phyloP scores from a whole-genome alignment of 164 flowering plant species.

The Protea cynaroides region DNA sequence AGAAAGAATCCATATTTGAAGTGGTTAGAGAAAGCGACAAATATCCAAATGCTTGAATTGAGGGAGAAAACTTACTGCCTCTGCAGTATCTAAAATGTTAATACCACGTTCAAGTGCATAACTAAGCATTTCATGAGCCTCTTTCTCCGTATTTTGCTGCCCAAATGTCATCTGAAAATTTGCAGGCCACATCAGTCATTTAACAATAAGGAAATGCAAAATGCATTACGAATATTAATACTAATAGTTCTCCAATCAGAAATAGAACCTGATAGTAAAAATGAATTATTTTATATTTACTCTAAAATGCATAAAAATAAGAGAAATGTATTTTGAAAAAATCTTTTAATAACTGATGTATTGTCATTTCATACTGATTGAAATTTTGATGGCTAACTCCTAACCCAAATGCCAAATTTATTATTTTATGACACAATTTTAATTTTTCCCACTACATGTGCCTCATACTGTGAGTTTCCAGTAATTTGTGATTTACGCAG shows the following conservation, averaged over 20 bases:
- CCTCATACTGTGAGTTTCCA: no score
- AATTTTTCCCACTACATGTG: no score
- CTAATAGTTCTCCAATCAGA: neutral
- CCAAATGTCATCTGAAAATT: constrained; percentile 89
- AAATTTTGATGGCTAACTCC: no score
- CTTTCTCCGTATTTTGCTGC: constrained; percentile 87
- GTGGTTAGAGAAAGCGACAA: neutral
- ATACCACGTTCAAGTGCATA: constrained; percentile 81
- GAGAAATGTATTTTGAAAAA: no score
- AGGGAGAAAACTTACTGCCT: constrained; percentile 46
- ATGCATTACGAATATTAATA: neutral
- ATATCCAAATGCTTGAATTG: neutral
- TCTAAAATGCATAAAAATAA: neutral
- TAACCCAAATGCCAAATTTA: no score
- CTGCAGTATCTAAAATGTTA: constrained; percentile 74
- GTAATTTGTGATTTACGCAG: no score
- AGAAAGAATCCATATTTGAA: neutral
- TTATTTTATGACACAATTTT: no score
- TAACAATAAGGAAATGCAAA: neutral
- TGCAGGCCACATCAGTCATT: neutral
- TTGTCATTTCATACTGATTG: no score
- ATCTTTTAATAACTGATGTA: no score
- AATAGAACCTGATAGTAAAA: neutral
- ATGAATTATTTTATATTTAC: neutral
- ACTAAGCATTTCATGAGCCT: constrained; percentile 79